Evolutionary conservation across 2,329 filamentous ascomycete genomes (phyloP).

Genomic region (Aspergillus novofumigatus): DNA sequence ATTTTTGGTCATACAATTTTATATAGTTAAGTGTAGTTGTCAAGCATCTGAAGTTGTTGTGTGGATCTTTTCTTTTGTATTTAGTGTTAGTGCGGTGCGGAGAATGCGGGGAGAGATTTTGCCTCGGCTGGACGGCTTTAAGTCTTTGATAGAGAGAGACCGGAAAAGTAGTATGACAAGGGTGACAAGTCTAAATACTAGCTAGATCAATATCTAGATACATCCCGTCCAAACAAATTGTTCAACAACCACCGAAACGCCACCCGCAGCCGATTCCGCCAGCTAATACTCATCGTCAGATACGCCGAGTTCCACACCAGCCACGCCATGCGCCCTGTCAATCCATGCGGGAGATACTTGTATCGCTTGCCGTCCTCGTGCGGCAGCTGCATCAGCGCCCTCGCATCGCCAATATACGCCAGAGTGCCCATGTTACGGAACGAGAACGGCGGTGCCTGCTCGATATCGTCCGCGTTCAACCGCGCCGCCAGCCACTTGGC

Average conservation of each 20-base stretch:
- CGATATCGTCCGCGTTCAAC: constrained; percentile 48
- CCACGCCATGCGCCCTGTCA: constrained; percentile 39
- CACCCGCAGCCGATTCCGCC: constrained; percentile 42
- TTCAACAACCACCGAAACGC: constrained; percentile 42
- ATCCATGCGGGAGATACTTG: constrained; percentile 31
- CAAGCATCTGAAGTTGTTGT: neutral
- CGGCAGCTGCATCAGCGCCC: constrained; percentile 53
- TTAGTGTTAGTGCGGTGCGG: neutral
- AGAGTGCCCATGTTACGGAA: constrained; percentile 57
- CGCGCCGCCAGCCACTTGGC: constrained; percentile 54
- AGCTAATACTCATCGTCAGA: constrained; percentile 45
- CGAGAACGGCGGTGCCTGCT: constrained; percentile 41
- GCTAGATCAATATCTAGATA: constrained; percentile 42
- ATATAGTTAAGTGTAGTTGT: too few relatives aligned
- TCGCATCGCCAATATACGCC: constrained; percentile 57
- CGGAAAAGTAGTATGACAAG: too few relatives aligned
- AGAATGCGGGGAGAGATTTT: neutral
- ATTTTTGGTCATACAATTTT: neutral
- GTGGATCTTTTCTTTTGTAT: neutral
- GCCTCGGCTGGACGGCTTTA: neutral
- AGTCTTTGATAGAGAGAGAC: neutral
- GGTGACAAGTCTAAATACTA: too few relatives aligned
- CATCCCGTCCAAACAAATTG: constrained; percentile 41
- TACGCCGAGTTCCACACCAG: constrained; percentile 45
- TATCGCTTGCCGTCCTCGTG: constrained; percentile 17